Conservation (phyloP, 148 eudicot species). For the Spergularia marina region DNA sequence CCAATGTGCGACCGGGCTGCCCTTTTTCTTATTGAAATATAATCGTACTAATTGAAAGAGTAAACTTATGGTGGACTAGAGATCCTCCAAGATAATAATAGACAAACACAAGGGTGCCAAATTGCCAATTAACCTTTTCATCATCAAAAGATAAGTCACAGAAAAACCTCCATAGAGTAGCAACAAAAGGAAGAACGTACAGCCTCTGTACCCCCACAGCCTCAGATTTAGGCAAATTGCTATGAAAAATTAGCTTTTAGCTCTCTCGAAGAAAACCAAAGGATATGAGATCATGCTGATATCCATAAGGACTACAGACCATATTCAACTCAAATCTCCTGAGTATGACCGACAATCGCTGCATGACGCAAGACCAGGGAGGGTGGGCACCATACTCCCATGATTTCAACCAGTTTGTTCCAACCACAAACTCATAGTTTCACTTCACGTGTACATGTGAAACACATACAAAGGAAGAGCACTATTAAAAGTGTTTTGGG, state of each 20-base stretch:
- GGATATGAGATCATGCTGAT: background rate
- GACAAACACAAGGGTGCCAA: background rate
- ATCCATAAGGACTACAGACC: background rate
- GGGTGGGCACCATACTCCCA: background rate
- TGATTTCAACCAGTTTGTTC: background rate
- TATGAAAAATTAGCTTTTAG: conserved; percentile 3
- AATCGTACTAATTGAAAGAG: background rate
- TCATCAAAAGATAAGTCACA: background rate
- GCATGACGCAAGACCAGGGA: no score
- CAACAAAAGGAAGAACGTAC: background rate
- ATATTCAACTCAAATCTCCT: background rate
- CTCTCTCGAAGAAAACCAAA: background rate
- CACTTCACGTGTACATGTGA: background rate
- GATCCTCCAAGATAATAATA: background rate
- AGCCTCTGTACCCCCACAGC: background rate
- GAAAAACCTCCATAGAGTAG: background rate
- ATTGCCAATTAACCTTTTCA: background rate
- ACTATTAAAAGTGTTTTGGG: background rate
- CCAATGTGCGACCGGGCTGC: no score
- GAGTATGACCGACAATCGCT: background rate
- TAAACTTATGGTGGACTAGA: background rate
- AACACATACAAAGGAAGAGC: background rate
- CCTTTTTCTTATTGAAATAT: no score
- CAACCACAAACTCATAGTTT: background rate
- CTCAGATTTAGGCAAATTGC: background rate